Percentiles rank a stretch among this genome's conserved stretches.
These are phyloP conservation scores for Stenocarpella maydis DNA, from an alignment of 2,329 filamentous ascomycete genomes.

Conservation along the genomic window DNA sequence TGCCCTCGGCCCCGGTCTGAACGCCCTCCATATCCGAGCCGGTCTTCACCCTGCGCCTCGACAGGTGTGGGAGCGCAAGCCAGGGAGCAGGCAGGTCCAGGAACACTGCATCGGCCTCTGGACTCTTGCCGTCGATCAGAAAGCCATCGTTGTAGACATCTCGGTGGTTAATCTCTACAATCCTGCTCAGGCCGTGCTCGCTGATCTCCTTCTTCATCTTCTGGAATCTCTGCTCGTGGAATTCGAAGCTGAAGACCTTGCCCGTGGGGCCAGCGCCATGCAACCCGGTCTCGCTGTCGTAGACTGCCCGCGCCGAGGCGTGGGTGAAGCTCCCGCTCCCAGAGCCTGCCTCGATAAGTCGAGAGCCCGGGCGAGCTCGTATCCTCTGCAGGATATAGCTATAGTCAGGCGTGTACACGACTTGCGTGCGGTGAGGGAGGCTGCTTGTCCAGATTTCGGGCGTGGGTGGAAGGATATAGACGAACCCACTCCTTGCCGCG, in stretches of 20 bases:
- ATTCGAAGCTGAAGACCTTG: constrained; percentile 84
- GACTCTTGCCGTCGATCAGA: constrained; percentile 65
- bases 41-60: constrained; percentile 56
- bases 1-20: constrained; percentile 32
- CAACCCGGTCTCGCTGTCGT: constrained; percentile 65
- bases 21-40: constrained; percentile 37
- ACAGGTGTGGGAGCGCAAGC: constrained; percentile 80
- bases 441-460: constrained; percentile 85
- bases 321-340: constrained; percentile 88
- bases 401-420: constrained; percentile 88
- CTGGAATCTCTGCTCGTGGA: constrained; percentile 75
- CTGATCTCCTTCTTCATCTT: constrained; percentile 74
- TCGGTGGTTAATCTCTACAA: constrained; percentile 79
- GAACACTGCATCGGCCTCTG: constrained; percentile 75
- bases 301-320: constrained; percentile 78
- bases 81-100: constrained; percentile 84
- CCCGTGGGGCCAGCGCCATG: constrained; percentile 61
- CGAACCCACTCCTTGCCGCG: constrained; percentile 72
- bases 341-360: constrained; percentile 81
- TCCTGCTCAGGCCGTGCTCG: constrained; percentile 69
- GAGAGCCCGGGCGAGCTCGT: constrained; percentile 75
- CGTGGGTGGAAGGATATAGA: constrained; percentile 80
- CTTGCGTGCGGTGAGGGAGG: constrained; percentile 82
- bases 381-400: constrained; percentile 84
- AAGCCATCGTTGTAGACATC: constrained; percentile 84